phyloP scores from a whole-genome alignment of 2,329 filamentous ascomycete genomes.

The Aspergillus alliaceus region DNA sequence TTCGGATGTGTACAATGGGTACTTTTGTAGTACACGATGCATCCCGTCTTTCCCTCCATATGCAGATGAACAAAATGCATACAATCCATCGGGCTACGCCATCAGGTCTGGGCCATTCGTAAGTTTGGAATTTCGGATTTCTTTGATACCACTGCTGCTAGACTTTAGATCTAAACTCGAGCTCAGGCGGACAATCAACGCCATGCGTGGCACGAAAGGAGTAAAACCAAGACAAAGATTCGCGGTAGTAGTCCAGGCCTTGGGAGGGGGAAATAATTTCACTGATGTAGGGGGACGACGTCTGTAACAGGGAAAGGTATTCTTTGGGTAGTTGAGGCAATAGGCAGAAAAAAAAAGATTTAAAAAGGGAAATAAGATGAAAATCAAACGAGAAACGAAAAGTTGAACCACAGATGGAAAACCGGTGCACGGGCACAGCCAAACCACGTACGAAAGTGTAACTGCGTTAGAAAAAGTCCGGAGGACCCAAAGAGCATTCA shows the following conservation, averaged over 20 bases:
- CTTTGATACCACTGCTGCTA: conserved; percentile 22
- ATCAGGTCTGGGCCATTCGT: background rate
- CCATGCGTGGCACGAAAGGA: conserved; percentile 21
- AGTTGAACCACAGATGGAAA: conserved; percentile 16
- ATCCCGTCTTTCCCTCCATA: too few species aligned
- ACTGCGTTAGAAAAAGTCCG: background rate
- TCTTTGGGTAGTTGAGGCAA: conserved; percentile 27
- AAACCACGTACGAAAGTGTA: conserved; percentile 3
- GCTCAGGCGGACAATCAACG: conserved; percentile 24
- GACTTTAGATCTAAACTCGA: conserved; percentile 26
- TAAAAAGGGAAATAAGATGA: background rate
- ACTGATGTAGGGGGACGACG: conserved; percentile 12
- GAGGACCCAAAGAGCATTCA: conserved; percentile 6
- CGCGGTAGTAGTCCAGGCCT: conserved; percentile 19
- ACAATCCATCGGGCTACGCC: too few species aligned
- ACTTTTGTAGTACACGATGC: too few species aligned
- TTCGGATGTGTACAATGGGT: background rate
- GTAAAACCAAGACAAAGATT: conserved; percentile 19
- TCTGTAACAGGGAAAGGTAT: conserved; percentile 26
- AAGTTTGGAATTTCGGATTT: conserved; percentile 20
- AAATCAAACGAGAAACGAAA: conserved; percentile 18
- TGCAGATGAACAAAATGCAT: too few species aligned
- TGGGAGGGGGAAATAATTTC: conserved; percentile 12
- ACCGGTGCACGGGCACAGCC: conserved; percentile 11
- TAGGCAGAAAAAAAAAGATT: conserved; percentile 20